phyloP scores from a whole-genome alignment of 257 asterid species.

The Petunia secreta region DNA sequence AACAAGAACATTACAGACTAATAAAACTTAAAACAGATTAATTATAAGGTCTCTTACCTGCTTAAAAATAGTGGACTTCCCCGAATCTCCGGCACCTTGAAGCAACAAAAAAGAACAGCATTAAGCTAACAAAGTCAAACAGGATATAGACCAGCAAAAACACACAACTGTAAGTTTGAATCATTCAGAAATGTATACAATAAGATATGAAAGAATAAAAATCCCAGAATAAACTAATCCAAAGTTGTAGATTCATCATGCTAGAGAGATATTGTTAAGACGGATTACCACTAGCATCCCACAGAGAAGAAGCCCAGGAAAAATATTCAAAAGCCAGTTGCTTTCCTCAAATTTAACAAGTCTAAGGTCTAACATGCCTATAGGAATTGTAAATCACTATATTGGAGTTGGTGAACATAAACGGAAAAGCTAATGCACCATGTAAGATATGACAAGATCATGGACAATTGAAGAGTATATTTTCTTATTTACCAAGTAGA shows the following conservation, averaged over 20 bases:
- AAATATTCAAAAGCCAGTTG: neutral
- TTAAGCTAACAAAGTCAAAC: slow-evolving; percentile 10
- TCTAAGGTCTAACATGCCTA: neutral
- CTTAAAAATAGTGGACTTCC: slow-evolving; percentile 98
- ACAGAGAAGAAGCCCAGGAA: slow-evolving; percentile 15
- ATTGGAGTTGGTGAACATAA: neutral
- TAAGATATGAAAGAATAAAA: neutral
- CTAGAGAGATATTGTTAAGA: slow-evolving; percentile 16
- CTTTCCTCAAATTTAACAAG: slow-evolving; percentile 19
- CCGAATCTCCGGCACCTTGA: slow-evolving; percentile 96
- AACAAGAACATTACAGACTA: slow-evolving; percentile 6
- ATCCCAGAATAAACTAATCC: neutral
- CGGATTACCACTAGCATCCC: neutral
- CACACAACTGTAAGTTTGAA: slow-evolving; percentile 4
- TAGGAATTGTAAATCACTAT: slow-evolving; percentile 11
- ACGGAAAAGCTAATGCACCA: neutral
- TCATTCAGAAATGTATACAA: neutral
- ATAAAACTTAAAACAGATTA: slow-evolving; percentile 17
- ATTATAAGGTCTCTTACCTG: slow-evolving; percentile 67
- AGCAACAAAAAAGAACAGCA: slow-evolving; percentile 22
- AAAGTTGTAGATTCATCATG: neutral
- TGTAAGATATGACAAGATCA: slow-evolving; percentile 7
- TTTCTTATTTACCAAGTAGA: slow-evolving; percentile 64
- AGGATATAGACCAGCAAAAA: neutral
- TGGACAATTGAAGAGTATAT: neutral